Evolutionary conservation across 768 basidiomycete genomes (phyloP), one percentile per base, ranked within the genome.

Genomic region (Trichaptum fuscoviolaceum): DNA sequence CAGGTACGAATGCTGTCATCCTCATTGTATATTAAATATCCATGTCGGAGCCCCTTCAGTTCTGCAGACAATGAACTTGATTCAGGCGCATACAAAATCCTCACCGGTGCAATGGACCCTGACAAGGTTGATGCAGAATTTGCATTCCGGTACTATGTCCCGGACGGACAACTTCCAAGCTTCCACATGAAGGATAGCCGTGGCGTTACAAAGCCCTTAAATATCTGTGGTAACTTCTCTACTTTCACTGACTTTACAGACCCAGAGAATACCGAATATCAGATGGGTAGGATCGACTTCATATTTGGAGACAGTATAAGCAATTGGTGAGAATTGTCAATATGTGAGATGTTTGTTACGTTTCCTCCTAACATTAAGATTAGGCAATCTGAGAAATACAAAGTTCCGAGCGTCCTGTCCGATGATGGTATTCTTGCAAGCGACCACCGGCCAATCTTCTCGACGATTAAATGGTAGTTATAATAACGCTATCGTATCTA

Each of bases 381-480:
- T 12, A 83, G 82, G 82, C 75, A 71, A 23, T 73, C 76, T 2
- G 68, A 72, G 10, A 71, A 67, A 7, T 81, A 81, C 69, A 77
- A 78, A 59, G 83, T 83, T 23, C 79, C 70, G 12, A 75, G 77
- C 1, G 75, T 79, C 3, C 72, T 82, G 18, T 76, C 79, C 5
- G 84, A 86, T 65, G 84, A 85, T 64, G 85, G 85, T 1, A 70
- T 83, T 20, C 75, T 85, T 63, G 80, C 80, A 7, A 87, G 85
- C 67, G 85, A 87, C 70, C 85, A 87, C 70, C 80, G 85, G 0
- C 85, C 83, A 2, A 83, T 85, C 9, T 82, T 85, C 68, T 77
- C 75, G 12, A 52, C 42, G 15, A 52, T 52, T 15, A 52, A 4
- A 2, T 30, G 30, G 30, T 30, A 30, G 30, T n/a, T n/a, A n/a